Base-by-base conservation (phyloP, 2,329 filamentous ascomycete genomes). In the Monosporascus sp. region DNA sequence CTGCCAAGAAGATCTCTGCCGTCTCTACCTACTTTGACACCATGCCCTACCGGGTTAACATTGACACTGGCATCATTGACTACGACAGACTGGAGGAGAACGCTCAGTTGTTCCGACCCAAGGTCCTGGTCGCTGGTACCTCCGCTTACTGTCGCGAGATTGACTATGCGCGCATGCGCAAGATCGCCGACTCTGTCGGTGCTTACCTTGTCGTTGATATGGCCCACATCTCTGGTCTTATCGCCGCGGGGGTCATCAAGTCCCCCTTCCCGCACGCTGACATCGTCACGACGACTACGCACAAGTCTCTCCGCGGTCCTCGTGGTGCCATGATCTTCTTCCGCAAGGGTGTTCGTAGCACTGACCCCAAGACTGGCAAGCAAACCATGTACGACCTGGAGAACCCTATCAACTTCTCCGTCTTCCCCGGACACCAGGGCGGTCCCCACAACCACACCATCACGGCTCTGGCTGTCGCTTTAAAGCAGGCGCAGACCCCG, bases 321-420 rank as follows among this genome's bases (percentile, higher is more conserved):
- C 91, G 94, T 72, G 94, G 94, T 68, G 94, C 94, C 71, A 99
- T 99, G 94, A 99, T 99, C 78, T 99, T 99, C 85, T 99, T 92
- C 86, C 90, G 94, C 75, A 97, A 96, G 80, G 94, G 94, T 59
- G 87, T 97, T 57, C 89, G 93, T 68, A 91, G 88, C 67, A 88
- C 88, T 51, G 90, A 97, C 70, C 78, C 88, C 74, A 97, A 97
- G 83, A 86, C 88, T 57, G 91, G 91, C 67, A 93, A 96, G 77
- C 84, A 93, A 79, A 87, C 81, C 50, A 78, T 92, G 66, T 99
- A 97, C 72, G 91, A 99, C 68, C 84, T 99, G 37, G 94, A 99
- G 80, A 84, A 86, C 64, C 89, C 91, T 53, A 99, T 99, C 81
- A 99, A 99, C 80, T 92, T 95, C 74, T 97, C 94, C 54, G 94